Percentiles rank a stretch among this genome's conserved stretches.
These are phyloP conservation scores for Cryptococcus wingfieldii DNA, from an alignment of 1,284 basidiomycete species.

Conservation along the genomic window DNA sequence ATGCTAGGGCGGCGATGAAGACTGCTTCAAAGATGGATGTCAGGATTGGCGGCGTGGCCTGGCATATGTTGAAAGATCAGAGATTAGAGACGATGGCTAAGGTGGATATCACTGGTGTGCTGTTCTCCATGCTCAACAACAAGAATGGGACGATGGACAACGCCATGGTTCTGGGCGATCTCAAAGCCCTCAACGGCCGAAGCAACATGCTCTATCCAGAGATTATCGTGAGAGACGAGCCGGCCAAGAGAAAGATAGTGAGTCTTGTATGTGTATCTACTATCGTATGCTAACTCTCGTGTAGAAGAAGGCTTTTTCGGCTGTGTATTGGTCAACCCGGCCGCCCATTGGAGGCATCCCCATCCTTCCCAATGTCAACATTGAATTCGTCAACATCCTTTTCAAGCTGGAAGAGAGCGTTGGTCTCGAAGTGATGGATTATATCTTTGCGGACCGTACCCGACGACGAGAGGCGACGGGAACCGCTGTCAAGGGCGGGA, in stretches of 20 bases:
- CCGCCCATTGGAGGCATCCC: slow-evolving; percentile 90
- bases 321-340: slow-evolving; percentile 63
- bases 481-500: background rate
- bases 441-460: slow-evolving; percentile 61
- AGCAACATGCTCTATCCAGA: slow-evolving; percentile 81
- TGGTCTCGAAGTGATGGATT: slow-evolving; percentile 80
- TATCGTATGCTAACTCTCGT: background rate
- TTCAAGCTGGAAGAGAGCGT: slow-evolving; percentile 80
- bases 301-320: slow-evolving; percentile 26
- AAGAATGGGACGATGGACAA: slow-evolving; percentile 85
- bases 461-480: slow-evolving; percentile 20
- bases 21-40: slow-evolving; percentile 78
- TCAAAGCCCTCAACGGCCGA: slow-evolving; percentile 80
- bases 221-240: slow-evolving; percentile 66
- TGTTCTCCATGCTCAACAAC: slow-evolving; percentile 80
- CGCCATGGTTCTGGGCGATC: slow-evolving; percentile 68
- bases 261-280: background rate
- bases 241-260: slow-evolving; percentile 50
- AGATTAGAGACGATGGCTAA: slow-evolving; percentile 71
- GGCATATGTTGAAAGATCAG: slow-evolving; percentile 80
- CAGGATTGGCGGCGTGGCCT: slow-evolving; percentile 81
- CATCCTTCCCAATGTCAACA: slow-evolving; percentile 77
- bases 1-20: slow-evolving; percentile 64
- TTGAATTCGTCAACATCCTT: slow-evolving; percentile 59
- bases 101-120: slow-evolving; percentile 71